These are phyloP conservation scores for Hysterium pulicare DNA, from an alignment of 2,329 filamentous ascomycete genomes.

Conservation along the genomic window DNA sequence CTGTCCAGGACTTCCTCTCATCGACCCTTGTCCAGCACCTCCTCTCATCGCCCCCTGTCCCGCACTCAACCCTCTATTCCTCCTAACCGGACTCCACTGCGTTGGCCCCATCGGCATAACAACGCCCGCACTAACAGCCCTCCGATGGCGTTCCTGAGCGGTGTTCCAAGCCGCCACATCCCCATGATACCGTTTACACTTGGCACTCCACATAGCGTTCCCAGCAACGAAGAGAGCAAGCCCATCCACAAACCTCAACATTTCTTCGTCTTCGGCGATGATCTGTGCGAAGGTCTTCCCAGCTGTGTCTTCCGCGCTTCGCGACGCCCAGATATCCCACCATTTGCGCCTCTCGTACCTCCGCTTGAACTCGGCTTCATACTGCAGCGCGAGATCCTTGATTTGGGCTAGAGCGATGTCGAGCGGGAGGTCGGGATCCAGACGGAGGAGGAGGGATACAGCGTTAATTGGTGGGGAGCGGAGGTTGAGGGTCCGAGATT, in stretches of 20 bases:
- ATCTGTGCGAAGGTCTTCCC: background rate
- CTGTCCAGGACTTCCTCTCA: too few species aligned
- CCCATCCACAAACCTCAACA: background rate
- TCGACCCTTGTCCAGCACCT: too few species aligned
- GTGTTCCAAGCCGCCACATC: too few species aligned
- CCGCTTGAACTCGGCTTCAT: background rate
- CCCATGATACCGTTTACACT: background rate
- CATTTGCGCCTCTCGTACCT: background rate
- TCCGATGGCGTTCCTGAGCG: too few species aligned
- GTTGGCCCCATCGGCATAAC: too few species aligned
- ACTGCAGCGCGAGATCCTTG: background rate
- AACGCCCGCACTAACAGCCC: too few species aligned
- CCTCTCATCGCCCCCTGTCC: too few species aligned
- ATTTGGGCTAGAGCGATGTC: background rate
- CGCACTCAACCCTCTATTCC: too few species aligned
- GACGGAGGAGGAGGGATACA: background rate
- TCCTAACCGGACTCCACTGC: too few species aligned
- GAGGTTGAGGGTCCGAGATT: background rate
- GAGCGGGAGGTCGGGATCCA: background rate
- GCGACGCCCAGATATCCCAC: background rate
- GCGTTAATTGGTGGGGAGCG: background rate
- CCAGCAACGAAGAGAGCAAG: background rate
- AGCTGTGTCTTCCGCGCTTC: background rate
- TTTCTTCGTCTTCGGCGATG: background rate
- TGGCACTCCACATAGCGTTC: background rate